Evolutionary conservation across 768 basidiomycete species (phyloP).

Genomic region (Suillus subaureus): DNA sequence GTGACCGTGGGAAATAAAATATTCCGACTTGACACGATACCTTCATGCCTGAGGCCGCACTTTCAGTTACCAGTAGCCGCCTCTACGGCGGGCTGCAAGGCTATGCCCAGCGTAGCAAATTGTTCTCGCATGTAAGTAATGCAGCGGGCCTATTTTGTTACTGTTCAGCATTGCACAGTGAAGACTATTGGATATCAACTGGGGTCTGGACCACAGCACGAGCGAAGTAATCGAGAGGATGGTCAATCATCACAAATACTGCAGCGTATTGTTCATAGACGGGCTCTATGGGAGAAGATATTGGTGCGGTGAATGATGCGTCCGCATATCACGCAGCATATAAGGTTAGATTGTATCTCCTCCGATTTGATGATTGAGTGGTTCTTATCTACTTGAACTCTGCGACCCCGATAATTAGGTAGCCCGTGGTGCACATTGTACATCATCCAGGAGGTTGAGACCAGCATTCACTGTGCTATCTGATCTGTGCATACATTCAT

Average conservation of each 20-base stretch:
- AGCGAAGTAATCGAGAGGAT: not conserved
- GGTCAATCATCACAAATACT: not conserved
- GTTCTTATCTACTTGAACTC: not conserved
- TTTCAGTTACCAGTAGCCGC: not conserved
- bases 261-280: not conserved
- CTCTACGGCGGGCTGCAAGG: not conserved
- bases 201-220: not conserved
- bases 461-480: not conserved
- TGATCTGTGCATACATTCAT: not conserved
- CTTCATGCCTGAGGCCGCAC: not conserved
- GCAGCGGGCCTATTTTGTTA: not conserved
- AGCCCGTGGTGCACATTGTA: not conserved
- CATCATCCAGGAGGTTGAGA: not conserved
- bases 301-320: not conserved
- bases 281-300: not conserved
- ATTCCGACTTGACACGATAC: slow-evolving; percentile 33
- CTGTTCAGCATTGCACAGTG: not conserved
- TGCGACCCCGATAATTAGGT: not conserved
- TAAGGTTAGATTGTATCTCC: slow-evolving; percentile 1
- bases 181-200: not conserved
- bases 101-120: not conserved
- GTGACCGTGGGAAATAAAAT: slow-evolving; percentile 33
- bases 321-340: not conserved
- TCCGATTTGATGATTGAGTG: not conserved
- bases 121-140: not conserved